Base-by-base conservation (phyloP, 2,329 filamentous ascomycete species). In the Ceratocystiopsis sp. region DNA sequence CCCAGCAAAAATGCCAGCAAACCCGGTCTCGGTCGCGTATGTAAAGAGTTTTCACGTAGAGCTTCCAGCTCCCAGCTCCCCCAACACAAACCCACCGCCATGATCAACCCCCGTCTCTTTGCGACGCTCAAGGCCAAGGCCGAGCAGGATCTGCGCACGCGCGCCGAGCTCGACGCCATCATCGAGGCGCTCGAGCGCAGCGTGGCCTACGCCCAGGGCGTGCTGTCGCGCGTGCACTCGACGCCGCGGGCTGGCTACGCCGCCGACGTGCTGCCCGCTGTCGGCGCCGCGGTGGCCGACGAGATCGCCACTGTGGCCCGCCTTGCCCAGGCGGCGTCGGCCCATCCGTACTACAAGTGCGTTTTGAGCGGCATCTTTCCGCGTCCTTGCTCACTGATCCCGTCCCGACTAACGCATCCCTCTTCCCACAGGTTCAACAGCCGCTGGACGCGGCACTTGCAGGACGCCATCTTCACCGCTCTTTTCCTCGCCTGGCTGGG, bases 301-400 rank as follows among this genome's bases (percentile, higher is more conserved):
- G 77, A 93, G 59, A 71, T 83, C 44, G 66, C 75, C 40, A 80
- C 79, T 38, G 71, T 95, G 38, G 63, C 67, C 45, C 75, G 79
- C 51, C 73, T 98, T 38, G 73, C 75, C 48, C 63, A 69, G 43
- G 73, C 84, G 43, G 85, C 87, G 2, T 87, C 85, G 21, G 72
- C 83, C 58, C 80, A 93, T 55, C 89, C 91, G 0, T 98, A 96
- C 68, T 98, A 96, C 76, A 95, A 94, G 72, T 29, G 25, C 25
- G 25, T 29, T 10, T 4, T 7, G 19, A 21, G 10, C 9, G 25
- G 21, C 4, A 21, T 21, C 25, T 2, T 29, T 6, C 10, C 25
- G 25, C 25, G 25, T 29, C 25, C 19, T 21, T 7, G 4, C 19
- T 21, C 19, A 4, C 19, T 21, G 19, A 7, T n/a, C 19, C 19